Evolutionary conservation across 495 filamentous ascomycete species (phyloP).

Genomic region (Aspergillus affinis): DNA sequence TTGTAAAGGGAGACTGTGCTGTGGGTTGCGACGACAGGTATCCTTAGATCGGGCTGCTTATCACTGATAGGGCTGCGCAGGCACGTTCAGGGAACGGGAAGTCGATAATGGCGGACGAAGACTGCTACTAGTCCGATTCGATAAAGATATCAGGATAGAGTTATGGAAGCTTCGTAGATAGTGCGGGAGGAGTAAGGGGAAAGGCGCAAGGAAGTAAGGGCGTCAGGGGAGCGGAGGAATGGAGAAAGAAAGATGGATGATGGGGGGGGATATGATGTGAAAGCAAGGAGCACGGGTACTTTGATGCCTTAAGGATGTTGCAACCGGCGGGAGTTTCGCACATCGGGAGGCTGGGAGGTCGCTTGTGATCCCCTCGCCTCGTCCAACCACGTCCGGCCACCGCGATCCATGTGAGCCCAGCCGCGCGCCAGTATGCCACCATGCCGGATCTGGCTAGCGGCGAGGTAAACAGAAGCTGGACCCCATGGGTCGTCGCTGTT

Average conservation of each 20-base stretch:
- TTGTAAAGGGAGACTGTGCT: neutral
- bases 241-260: slow-evolving; percentile 10
- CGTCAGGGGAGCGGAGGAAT: slow-evolving; percentile 16
- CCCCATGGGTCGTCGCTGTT: slow-evolving; percentile 11
- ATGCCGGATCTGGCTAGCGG: slow-evolving; percentile 21
- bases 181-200: slow-evolving; percentile 17
- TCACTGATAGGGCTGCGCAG: slow-evolving; percentile 16
- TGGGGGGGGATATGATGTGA: slow-evolving; percentile 16
- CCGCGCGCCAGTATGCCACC: slow-evolving; percentile 22
- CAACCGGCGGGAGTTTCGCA: slow-evolving; percentile 34
- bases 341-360: slow-evolving; percentile 42
- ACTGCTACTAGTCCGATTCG: too few species aligned
- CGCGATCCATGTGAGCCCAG: slow-evolving; percentile 27
- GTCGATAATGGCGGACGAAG: too few species aligned
- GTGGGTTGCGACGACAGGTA: neutral
- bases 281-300: slow-evolving; percentile 25
- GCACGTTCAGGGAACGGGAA: too few species aligned
- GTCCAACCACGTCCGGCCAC: slow-evolving; percentile 35
- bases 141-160: slow-evolving; percentile 7
- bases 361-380: slow-evolving; percentile 17
- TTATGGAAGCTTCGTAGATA: slow-evolving; percentile 13
- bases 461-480: slow-evolving; percentile 35
- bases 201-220: slow-evolving; percentile 13
- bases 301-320: slow-evolving; percentile 39
- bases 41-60: slow-evolving; percentile 19